A percentile compares a stretch with the other conserved stretches of the same genome.
These are phyloP conservation scores for Hyaloscypha variabilis DNA, from an alignment of 495 filamentous ascomycete species.

Conservation along the genomic window DNA sequence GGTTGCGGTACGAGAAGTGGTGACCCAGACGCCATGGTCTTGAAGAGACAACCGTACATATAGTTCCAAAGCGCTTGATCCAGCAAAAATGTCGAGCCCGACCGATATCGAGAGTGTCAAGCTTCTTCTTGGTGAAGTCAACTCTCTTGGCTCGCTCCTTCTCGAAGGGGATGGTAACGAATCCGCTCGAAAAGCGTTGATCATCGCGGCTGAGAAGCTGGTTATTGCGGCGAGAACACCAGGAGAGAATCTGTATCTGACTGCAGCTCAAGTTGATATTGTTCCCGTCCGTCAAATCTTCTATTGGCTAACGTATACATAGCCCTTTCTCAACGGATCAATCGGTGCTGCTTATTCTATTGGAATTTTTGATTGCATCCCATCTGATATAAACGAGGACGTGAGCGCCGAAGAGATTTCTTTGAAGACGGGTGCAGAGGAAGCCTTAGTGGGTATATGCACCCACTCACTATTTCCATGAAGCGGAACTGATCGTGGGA, in stretches of 20 bases:
- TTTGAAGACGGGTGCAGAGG: slow-evolving; percentile 5
- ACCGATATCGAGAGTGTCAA: slow-evolving; percentile 2
- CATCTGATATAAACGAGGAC: background rate
- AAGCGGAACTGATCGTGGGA: background rate
- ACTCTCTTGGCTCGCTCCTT: background rate
- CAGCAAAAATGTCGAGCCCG: background rate
- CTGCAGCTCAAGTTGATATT: background rate
- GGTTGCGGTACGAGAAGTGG: no score
- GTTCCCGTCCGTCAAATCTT: background rate
- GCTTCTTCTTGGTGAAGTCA: slow-evolving; percentile 6
- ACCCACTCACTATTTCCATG: background rate
- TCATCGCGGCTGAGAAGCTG: slow-evolving; percentile 12
- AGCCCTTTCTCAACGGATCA: slow-evolving; percentile 10
- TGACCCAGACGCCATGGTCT: background rate
- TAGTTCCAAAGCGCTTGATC: background rate
- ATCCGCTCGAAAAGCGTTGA: background rate
- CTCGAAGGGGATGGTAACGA: background rate
- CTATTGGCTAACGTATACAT: background rate
- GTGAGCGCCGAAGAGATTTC: slow-evolving; percentile 8
- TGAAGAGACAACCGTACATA: background rate
- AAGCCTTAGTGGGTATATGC: slow-evolving; percentile 9
- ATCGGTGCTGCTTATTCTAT: slow-evolving; percentile 11
- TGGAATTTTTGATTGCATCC: slow-evolving; percentile 7
- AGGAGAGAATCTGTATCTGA: slow-evolving; percentile 13
- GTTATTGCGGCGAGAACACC: slow-evolving; percentile 14